Evolutionary conservation across 768 basidiomycete species (phyloP).

Genomic region (Lactarius vividus): DNA sequence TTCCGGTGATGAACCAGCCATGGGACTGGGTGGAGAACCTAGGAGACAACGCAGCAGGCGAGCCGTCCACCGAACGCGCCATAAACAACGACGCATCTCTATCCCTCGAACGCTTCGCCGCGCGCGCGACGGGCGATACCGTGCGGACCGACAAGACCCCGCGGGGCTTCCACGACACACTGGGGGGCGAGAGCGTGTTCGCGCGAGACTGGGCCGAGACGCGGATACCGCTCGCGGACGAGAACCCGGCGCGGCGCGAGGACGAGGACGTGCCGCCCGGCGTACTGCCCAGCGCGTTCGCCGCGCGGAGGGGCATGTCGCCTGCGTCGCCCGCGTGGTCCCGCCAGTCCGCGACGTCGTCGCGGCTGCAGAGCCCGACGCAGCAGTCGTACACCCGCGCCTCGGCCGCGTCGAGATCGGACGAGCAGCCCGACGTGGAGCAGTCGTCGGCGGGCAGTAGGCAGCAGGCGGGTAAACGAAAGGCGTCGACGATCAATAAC

Average conservation of each 20-base stretch:
- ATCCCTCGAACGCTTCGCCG: constrained; percentile 68
- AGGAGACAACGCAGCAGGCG: constrained; percentile 50
- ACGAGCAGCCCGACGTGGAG: constrained; percentile 44
- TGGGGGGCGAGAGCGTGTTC: constrained; percentile 62
- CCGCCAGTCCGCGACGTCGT: constrained; percentile 32
- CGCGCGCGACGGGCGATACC: constrained; percentile 59
- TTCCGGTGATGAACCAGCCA: constrained; percentile 65
- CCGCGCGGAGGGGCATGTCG: constrained; percentile 41
- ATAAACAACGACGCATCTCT: constrained; percentile 60
- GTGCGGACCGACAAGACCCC: constrained; percentile 33
- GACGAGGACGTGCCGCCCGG: constrained; percentile 34
- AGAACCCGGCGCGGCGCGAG: constrained; percentile 33
- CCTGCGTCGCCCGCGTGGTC: constrained; percentile 53
- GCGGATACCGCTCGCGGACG: constrained; percentile 44
- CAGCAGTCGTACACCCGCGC: constrained; percentile 35
- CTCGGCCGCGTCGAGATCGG: constrained; percentile 35
- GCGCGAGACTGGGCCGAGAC: constrained; percentile 78
- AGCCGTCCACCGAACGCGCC: constrained; percentile 45
- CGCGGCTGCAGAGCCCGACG: constrained; percentile 49
- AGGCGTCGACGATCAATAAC: constrained; percentile 36
- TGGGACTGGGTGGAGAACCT: constrained; percentile 88
- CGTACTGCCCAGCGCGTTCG: constrained; percentile 33
- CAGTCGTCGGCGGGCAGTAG: constrained; percentile 27
- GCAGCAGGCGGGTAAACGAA: constrained; percentile 46
- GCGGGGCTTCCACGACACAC: constrained; percentile 61